phyloP scores from a whole-genome alignment of 352 stramenopile genomes.

The Thalassiosira exigua region DNA sequence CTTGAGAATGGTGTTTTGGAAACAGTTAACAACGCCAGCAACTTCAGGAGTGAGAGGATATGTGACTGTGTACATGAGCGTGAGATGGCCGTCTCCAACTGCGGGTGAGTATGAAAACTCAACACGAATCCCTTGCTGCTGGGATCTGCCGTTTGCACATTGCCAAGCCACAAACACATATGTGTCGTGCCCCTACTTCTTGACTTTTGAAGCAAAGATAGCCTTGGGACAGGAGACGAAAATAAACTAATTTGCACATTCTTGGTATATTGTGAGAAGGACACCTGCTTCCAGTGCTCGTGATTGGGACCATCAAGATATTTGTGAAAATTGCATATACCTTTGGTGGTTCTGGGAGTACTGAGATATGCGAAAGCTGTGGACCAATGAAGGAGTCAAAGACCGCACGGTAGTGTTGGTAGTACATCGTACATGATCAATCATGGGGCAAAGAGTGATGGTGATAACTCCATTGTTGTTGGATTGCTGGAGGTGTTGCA shows the following conservation, averaged over 20 bases:
- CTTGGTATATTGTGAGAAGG: constrained; percentile 10
- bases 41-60: neutral
- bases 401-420: constrained; percentile 9
- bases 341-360: neutral
- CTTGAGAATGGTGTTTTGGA: constrained; percentile 14
- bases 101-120: too few relatives aligned
- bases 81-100: too few relatives aligned
- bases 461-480: constrained; percentile 1
- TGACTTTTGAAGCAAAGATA: constrained; percentile 17
- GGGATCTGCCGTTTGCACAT: constrained; percentile 24
- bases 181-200: neutral
- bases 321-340: neutral
- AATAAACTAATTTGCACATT: constrained; percentile 2
- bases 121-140: constrained; percentile 22
- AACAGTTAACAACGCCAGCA: constrained; percentile 28
- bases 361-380: neutral
- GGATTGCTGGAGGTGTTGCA: neutral
- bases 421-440: neutral
- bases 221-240: constrained; percentile 4
- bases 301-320: neutral
- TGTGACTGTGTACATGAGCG: neutral
- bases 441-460: constrained; percentile 18
- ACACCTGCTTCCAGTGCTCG: constrained; percentile 8
- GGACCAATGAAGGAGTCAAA: constrained; percentile 15
- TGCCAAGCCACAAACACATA: constrained; percentile 19